A percentile compares a stretch with the other conserved stretches of the same genome.
phyloP scores from a whole-genome alignment of 129 eudicot genomes.

The Sambucus nigra region DNA sequence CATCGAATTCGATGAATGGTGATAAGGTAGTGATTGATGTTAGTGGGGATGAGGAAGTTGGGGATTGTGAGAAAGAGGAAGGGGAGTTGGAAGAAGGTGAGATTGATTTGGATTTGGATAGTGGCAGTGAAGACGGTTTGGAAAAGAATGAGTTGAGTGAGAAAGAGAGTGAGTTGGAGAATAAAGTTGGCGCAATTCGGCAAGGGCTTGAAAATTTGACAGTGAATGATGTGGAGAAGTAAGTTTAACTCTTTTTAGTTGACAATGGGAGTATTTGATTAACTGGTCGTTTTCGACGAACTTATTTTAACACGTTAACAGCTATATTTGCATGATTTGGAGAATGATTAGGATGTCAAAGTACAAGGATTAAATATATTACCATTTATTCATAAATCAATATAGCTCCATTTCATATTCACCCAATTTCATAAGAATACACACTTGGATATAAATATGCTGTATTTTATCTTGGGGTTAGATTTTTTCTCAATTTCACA shows the following conservation, averaged over 20 bases:
- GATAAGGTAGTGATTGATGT: slow-evolving; percentile 32
- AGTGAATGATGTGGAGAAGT: slow-evolving; percentile 47
- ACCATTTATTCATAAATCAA: too few species aligned
- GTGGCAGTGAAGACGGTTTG: background rate
- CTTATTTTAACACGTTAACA: too few species aligned
- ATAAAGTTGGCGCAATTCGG: slow-evolving; percentile 33
- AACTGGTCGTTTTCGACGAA: too few species aligned
- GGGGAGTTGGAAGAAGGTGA: slow-evolving; percentile 54
- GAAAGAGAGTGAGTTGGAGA: slow-evolving; percentile 21
- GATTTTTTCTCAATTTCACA: too few species aligned
- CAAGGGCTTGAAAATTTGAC: slow-evolving; percentile 45
- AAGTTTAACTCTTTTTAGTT: slow-evolving; percentile 22
- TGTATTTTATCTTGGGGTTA: too few species aligned
- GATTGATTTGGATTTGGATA: slow-evolving; percentile 49
- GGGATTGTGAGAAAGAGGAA: slow-evolving; percentile 23
- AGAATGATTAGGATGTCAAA: too few species aligned
- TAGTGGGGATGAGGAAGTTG: slow-evolving; percentile 26
- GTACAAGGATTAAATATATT: too few species aligned
- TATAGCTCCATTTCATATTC: too few species aligned
- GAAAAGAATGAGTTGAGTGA: slow-evolving; percentile 13
- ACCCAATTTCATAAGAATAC: too few species aligned
- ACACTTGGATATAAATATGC: too few species aligned
- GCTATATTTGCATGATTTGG: too few species aligned
- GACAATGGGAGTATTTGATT: background rate
- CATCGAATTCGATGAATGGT: background rate